phyloP scores from a whole-genome alignment of 2,329 filamentous ascomycete species.

The Sarocladiaceae sp. region DNA sequence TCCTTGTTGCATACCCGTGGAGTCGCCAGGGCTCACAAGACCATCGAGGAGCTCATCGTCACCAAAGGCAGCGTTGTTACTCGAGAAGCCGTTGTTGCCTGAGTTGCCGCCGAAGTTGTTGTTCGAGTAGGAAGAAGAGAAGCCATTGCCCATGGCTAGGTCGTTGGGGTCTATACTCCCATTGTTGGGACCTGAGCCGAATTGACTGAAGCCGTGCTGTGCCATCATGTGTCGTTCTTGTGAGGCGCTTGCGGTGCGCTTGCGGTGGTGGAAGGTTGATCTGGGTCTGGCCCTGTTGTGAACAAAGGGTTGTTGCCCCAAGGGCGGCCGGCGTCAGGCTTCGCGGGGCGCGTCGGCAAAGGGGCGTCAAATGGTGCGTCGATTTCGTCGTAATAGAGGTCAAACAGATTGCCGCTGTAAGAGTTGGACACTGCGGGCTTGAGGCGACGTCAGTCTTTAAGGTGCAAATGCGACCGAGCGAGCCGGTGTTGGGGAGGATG shows the following conservation, averaged over 20 bases:
- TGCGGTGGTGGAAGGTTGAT: neutral
- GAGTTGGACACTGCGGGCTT: neutral
- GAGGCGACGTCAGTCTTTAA: slow-evolving; percentile 3
- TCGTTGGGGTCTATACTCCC: slow-evolving; percentile 78
- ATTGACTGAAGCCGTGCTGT: slow-evolving; percentile 51
- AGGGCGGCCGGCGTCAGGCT: slow-evolving; percentile 2
- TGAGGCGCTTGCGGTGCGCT: slow-evolving; percentile 12
- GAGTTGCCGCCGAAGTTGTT: slow-evolving; percentile 48
- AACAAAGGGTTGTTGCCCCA: neutral
- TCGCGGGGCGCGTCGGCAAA: neutral
- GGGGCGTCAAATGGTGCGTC: neutral
- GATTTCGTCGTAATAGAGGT: neutral
- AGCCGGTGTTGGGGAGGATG: slow-evolving; percentile 1
- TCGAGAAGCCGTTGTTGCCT: slow-evolving; percentile 65
- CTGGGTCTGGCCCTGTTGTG: neutral
- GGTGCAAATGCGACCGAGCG: slow-evolving; percentile 6
- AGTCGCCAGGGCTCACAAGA: slow-evolving; percentile 50
- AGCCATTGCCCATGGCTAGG: slow-evolving; percentile 53
- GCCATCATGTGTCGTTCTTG: too few species aligned
- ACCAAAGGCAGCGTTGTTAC: slow-evolving; percentile 70
- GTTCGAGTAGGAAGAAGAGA: slow-evolving; percentile 47
- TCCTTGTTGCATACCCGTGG: slow-evolving; percentile 43
- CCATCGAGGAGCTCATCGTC: slow-evolving; percentile 85
- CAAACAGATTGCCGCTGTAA: neutral
- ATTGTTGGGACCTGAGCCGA: slow-evolving; percentile 46